Conservation (phyloP, 2,329 filamentous ascomycete genomes). For the Colletotrichum sp. region DNA sequence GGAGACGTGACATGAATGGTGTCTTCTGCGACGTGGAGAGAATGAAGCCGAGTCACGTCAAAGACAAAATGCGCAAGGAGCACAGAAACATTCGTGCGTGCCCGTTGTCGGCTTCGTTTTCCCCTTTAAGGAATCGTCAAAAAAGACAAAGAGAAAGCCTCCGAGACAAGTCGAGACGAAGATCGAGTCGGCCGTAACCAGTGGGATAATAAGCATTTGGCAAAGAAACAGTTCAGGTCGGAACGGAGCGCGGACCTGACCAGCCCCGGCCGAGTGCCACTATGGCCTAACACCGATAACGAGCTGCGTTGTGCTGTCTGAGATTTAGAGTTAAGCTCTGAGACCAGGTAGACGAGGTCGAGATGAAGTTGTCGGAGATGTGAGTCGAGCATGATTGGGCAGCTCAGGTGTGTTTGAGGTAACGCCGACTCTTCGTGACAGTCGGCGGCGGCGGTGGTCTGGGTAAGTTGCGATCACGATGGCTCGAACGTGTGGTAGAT, state of each 20-base stretch:
- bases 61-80: not conserved
- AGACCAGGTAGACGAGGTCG: not conserved
- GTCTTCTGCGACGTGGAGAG: conserved; percentile 5
- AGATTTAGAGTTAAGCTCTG: conserved; percentile 9
- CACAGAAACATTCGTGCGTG: not conserved
- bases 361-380: not conserved
- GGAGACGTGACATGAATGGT: not conserved
- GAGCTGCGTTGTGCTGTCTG: not conserved
- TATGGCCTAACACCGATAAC: conserved; percentile 1
- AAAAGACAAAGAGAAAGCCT: not conserved
- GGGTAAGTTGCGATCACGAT: not conserved
- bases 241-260: not conserved
- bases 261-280: not conserved
- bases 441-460: not conserved
- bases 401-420: not conserved
- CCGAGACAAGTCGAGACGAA: conserved; percentile 16
- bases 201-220: not conserved
- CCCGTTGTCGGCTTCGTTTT: not conserved
- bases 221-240: not conserved
- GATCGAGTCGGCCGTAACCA: not conserved
- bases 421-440: not conserved
- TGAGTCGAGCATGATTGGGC: not conserved
- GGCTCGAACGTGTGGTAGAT: not conserved
- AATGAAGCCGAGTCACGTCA: conserved; percentile 1
- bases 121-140: not conserved